Evolutionary conservation across 345 rosid genomes (phyloP), one percentile per base, ranked within the genome.

Genomic region (Eucalyptus decipiens): DNA sequence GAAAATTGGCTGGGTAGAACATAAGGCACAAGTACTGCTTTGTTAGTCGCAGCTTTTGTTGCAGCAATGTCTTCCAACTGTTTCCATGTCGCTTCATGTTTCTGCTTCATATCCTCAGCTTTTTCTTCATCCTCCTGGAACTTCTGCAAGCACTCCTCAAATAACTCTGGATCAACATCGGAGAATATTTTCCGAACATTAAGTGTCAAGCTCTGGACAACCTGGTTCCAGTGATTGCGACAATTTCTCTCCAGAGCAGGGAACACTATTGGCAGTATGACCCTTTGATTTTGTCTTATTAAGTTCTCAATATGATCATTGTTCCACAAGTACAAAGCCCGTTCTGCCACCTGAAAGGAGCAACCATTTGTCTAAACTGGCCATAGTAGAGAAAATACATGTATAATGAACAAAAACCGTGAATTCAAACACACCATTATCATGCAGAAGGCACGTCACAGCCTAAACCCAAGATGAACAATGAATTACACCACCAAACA

Each of bases 291-390:
- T 88, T 93, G 95, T 89, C 92, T 95, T 83, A 95, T 94, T 87
- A 95, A 88, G 90, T 92, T 95, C 92, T 94, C 95, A 65, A 94
- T 95, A 87, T 94, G 97, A 91, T 95, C 95, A 67, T 94, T 95
- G 93, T 95, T 94, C 97, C 97, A 95, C 90, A 94, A 92, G 92
- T 92, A 94, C 89, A 95, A 91, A 81, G 97, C 95, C 89, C 95
- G 91, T 89, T 95, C 97, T n/a, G 97, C 97, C 69, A 95, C 97
- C 97, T 95, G 94, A 45, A 90, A 90, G 87, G 87, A 49, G 65
- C 45, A 86, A 72, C 83, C 19, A 0, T 67, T 28, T 43, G 58
- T 14, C 67, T 86, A 32, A 86, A 86, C 58, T n/a, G 42, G 83
- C 83, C 47, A 34, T 86, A 86, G 48, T 54, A 86, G 17, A 21